A percentile compares a stretch with the other conserved stretches of the same genome.
Evolutionary conservation across 768 basidiomycete genomes (phyloP).

Genomic region (Phylloporus sp.): DNA sequence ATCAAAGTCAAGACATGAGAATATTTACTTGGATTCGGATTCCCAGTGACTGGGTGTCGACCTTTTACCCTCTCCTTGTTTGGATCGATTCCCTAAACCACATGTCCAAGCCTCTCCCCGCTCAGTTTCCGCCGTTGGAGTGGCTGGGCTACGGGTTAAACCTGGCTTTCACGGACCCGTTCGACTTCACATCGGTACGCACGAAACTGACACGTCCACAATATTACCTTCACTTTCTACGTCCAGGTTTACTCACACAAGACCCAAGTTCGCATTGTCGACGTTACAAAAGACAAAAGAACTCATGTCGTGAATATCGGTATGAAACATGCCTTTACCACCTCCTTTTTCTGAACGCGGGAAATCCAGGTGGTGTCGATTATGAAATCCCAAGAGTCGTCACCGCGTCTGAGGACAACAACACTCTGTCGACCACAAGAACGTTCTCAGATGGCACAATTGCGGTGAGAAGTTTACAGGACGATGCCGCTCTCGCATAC

Average conservation of each 20-base stretch:
- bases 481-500: constrained; percentile 1
- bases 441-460: neutral
- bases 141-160: constrained; percentile 4
- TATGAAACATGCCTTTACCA: neutral
- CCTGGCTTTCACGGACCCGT: neutral
- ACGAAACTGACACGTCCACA: neutral
- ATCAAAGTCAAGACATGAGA: neutral
- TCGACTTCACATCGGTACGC: constrained; percentile 1
- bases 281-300: constrained; percentile 4
- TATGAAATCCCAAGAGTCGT: constrained; percentile 3
- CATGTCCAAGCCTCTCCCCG: neutral
- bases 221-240: neutral
- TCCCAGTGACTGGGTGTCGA: neutral
- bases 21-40: neutral
- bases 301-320: neutral
- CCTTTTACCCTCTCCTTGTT: neutral
- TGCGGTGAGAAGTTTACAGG: neutral
- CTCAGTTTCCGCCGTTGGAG: constrained; percentile 4
- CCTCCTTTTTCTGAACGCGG: neutral
- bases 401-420: neutral
- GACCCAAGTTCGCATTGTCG: constrained; percentile 3
- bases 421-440: neutral
- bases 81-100: too few species aligned
- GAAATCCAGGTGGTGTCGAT: neutral
- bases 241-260: neutral